Percentiles rank a stretch among this genome's conserved stretches.
Conservation (phyloP, 805 yeast genomes). For the Myxozyma kluyveri region DNA sequence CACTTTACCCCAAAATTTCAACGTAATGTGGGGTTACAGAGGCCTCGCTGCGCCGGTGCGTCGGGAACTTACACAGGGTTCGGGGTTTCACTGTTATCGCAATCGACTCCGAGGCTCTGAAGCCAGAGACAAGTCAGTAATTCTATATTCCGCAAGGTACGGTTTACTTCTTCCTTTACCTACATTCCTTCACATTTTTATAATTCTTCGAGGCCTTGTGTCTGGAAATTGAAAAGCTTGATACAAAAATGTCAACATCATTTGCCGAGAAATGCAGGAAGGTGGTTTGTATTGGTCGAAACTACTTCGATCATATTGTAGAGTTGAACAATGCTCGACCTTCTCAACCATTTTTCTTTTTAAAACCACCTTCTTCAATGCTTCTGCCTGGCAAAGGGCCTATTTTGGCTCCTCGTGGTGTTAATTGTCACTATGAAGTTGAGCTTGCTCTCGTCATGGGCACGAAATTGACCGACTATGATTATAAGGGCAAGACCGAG, state of each 20-base stretch:
- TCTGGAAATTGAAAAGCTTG: not conserved
- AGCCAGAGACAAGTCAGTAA: no score
- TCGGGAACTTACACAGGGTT: no score
- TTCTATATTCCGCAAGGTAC: no score
- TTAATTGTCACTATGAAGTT: conserved; percentile 83
- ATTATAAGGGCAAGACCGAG: conserved; percentile 45
- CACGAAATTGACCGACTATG: conserved; percentile 39
- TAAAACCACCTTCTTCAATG: conserved; percentile 82
- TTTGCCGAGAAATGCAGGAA: conserved; percentile 43
- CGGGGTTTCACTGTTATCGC: no score
- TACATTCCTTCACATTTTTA: not conserved
- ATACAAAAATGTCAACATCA: conserved; percentile 15
- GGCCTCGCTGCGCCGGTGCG: no score
- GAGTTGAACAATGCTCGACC: conserved; percentile 85
- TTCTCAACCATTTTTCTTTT: conserved; percentile 82
- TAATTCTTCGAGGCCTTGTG: not conserved
- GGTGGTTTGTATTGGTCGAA: conserved; percentile 92
- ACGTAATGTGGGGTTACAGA: no score
- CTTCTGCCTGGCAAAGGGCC: conserved; percentile 69
- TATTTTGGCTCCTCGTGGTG: conserved; percentile 77
- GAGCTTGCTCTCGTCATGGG: conserved; percentile 81
- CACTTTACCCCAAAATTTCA: no score
- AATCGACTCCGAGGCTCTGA: no score
- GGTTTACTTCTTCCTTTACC: no score
- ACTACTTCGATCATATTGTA: conserved; percentile 92